These are phyloP conservation scores for Diplodia scrobiculata DNA, from an alignment of 2,329 filamentous ascomycete species.

Conservation along the genomic window DNA sequence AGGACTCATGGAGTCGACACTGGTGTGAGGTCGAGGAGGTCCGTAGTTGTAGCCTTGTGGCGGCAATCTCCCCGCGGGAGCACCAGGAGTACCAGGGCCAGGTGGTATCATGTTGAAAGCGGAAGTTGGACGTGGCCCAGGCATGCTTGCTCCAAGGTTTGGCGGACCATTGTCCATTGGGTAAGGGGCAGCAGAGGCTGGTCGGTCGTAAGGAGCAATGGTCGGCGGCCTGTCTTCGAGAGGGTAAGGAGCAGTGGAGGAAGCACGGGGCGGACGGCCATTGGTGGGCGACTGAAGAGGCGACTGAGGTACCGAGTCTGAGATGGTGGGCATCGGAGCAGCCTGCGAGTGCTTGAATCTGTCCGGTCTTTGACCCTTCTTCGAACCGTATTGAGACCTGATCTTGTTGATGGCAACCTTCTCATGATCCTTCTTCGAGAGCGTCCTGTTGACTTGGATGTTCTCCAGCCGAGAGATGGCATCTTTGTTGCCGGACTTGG, in stretches of 20 bases:
- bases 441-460: slow-evolving; percentile 75
- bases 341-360: slow-evolving; percentile 46
- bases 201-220: slow-evolving; percentile 43
- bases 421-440: slow-evolving; percentile 91
- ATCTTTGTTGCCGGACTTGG: slow-evolving; percentile 89
- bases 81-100: slow-evolving; percentile 33
- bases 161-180: slow-evolving; percentile 67
- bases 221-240: slow-evolving; percentile 48
- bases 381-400: slow-evolving; percentile 60
- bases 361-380: slow-evolving; percentile 52
- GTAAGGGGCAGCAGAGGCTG: slow-evolving; percentile 67
- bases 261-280: slow-evolving; percentile 39
- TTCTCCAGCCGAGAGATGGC: slow-evolving; percentile 80
- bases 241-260: slow-evolving; percentile 49
- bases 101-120: slow-evolving; percentile 56
- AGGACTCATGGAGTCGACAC: slow-evolving; percentile 41
- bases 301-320: slow-evolving; percentile 43
- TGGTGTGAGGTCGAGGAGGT: slow-evolving; percentile 44
- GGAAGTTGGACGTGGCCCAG: slow-evolving; percentile 50
- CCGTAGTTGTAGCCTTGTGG: slow-evolving; percentile 35
- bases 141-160: slow-evolving; percentile 40
- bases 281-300: slow-evolving; percentile 34
- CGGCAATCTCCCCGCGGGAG: slow-evolving; percentile 34
- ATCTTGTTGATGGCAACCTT: slow-evolving; percentile 86
- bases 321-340: slow-evolving; percentile 46